Evolutionary conservation across 352 stramenopile species (phyloP).

Genomic region (Phytophthora hibernalis): DNA sequence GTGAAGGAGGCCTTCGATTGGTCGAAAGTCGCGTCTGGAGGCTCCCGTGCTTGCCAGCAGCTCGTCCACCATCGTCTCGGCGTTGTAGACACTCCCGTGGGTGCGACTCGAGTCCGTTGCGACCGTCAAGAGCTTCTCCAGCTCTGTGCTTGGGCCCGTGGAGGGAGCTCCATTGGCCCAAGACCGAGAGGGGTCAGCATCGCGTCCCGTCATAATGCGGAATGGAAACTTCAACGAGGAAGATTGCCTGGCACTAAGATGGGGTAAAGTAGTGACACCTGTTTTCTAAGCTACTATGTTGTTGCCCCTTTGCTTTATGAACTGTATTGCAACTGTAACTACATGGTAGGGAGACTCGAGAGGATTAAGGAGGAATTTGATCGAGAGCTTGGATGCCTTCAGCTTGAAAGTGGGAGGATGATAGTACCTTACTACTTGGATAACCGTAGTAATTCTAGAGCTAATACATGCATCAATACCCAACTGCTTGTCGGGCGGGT

Average conservation of each 20-base stretch:
- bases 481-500: conserved; percentile 25
- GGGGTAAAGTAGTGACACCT: not conserved
- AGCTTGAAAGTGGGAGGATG: not conserved
- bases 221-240: conserved; percentile 11
- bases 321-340: too few relatives aligned
- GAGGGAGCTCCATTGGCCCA: not conserved
- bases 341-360: not conserved
- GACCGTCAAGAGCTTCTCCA: conserved; percentile 61
- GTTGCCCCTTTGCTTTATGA: too few relatives aligned
- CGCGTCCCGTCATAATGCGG: conserved; percentile 17
- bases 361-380: conserved; percentile 24
- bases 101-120: not conserved
- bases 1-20: conserved; percentile 45
- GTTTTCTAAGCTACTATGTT: too few relatives aligned
- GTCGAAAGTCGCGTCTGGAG: conserved; percentile 15
- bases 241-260: not conserved
- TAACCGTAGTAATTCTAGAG: conserved; percentile 94
- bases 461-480: conserved; percentile 91
- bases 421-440: conserved; percentile 93
- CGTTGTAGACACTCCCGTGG: conserved; percentile 44
- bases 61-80: conserved; percentile 83
- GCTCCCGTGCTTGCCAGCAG: conserved; percentile 66
- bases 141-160: conserved; percentile 50
- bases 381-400: conserved; percentile 4
- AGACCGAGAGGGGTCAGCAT: not conserved